These are phyloP conservation scores for Hortiboletus rubellus DNA, from an alignment of 1,284 basidiomycete genomes.

Conservation along the genomic window DNA sequence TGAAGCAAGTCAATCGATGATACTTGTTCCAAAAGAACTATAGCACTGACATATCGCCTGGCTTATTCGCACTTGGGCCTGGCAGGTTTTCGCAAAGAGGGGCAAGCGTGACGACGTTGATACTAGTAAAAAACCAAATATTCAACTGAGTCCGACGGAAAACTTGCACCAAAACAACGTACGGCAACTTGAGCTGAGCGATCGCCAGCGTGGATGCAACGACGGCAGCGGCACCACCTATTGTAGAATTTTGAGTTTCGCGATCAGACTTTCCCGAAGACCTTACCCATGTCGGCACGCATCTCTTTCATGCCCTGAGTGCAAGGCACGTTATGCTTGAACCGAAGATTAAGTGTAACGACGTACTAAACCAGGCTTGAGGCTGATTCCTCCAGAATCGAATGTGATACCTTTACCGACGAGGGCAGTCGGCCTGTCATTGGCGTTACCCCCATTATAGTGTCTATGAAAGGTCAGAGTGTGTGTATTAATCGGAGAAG, in stretches of 20 bases:
- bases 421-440: constrained; percentile 67
- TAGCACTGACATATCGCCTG: constrained; percentile 70
- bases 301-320: constrained; percentile 73
- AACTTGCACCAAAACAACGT: constrained; percentile 26
- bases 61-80: constrained; percentile 83
- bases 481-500: background rate
- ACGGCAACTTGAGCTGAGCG: constrained; percentile 80
- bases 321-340: background rate
- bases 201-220: constrained; percentile 74
- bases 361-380: constrained; percentile 76
- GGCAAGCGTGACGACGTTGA: constrained; percentile 74
- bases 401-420: constrained; percentile 92
- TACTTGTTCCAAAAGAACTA: background rate
- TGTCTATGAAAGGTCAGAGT: constrained; percentile 45
- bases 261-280: background rate
- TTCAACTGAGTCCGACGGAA: background rate
- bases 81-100: constrained; percentile 90
- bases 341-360: constrained; percentile 11
- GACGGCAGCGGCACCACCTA: constrained; percentile 79
- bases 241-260: background rate
- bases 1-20: background rate
- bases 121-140: constrained; percentile 37
- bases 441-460: constrained; percentile 72
- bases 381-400: constrained; percentile 86
- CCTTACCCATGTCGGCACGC: constrained; percentile 80